These are phyloP conservation scores for Sporodiniella umbellata DNA, from an alignment of 371 early-diverging fungal species.

Conservation along the genomic window DNA sequence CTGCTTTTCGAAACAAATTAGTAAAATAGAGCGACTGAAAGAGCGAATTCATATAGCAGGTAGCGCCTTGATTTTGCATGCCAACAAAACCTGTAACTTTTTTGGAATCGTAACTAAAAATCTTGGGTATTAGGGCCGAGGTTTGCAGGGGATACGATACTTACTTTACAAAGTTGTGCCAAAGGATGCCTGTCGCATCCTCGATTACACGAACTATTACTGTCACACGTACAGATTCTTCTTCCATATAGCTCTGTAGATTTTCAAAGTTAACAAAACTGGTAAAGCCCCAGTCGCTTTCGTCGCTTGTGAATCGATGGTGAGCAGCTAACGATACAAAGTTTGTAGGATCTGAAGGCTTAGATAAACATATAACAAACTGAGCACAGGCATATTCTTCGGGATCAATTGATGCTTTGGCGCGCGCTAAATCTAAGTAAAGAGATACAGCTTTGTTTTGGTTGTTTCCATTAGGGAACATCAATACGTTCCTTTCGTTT, in stretches of 20 bases:
- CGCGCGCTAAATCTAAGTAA: conserved; percentile 82
- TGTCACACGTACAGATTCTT: conserved; percentile 64
- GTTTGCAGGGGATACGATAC: background rate
- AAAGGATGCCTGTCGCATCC: conserved; percentile 88
- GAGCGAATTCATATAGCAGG: conserved; percentile 99
- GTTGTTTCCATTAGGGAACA: conserved; percentile 90
- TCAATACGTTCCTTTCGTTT: conserved; percentile 65
- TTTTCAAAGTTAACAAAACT: conserved; percentile 52
- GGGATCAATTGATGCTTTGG: conserved; percentile 58
- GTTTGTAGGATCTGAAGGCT: conserved; percentile 64
- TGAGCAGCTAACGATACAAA: conserved; percentile 57
- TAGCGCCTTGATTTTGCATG: conserved; percentile 97
- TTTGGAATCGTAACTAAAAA: conserved; percentile 79
- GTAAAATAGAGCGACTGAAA: conserved; percentile 97
- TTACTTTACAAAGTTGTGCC: conserved; percentile 90
- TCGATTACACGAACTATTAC: conserved; percentile 78
- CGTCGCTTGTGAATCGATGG: conserved; percentile 80
- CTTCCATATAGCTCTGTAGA: conserved; percentile 34
- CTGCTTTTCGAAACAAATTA: conserved; percentile 87
- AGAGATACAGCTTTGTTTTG: conserved; percentile 63
- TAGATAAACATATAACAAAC: conserved; percentile 75
- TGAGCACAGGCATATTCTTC: conserved; percentile 74
- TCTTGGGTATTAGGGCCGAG: background rate
- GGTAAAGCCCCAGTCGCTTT: conserved; percentile 94
- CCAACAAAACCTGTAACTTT: conserved; percentile 92